Evolutionary conservation across 169 alveolate species (phyloP).

Genomic region (Eimeria nieschulzi): DNA sequence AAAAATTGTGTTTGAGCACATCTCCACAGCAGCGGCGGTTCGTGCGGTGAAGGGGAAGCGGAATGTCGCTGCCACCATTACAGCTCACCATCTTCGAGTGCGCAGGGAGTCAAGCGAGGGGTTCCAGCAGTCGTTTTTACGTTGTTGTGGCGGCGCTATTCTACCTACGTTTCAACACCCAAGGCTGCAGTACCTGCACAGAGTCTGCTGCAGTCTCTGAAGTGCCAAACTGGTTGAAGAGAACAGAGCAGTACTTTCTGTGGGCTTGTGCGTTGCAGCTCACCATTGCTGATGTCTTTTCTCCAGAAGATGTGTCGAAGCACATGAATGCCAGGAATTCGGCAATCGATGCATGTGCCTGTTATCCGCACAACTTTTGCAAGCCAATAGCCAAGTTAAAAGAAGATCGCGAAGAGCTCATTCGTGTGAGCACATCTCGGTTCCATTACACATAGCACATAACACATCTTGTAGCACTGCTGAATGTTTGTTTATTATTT

Average conservation of each 20-base stretch:
- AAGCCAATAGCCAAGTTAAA: conserved; percentile 76
- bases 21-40: conserved; percentile 77
- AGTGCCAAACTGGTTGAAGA: too few relatives aligned
- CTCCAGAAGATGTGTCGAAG: not conserved
- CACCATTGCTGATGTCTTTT: conserved; percentile 69
- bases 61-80: conserved; percentile 76
- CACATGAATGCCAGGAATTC: not conserved
- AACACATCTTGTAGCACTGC: not conserved
- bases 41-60: conserved; percentile 31
- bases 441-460: not conserved
- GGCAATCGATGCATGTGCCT: not conserved
- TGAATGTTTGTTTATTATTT: not conserved
- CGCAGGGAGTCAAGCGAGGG: not conserved
- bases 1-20: conserved; percentile 78
- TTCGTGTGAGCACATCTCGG: conserved; percentile 39
- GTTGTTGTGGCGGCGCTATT: too few relatives aligned
- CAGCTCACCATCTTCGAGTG: conserved; percentile 78
- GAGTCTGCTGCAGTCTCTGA: too few relatives aligned
- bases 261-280: conserved; percentile 47
- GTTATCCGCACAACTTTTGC: conserved; percentile 77
- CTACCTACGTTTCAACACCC: too few relatives aligned
- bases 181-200: too few relatives aligned
- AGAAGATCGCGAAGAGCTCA: conserved; percentile 75
- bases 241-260: too few relatives aligned
- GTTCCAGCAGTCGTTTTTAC: too few relatives aligned